Conservation (phyloP, 83 land plant genomes). For the Larix sibirica region DNA sequence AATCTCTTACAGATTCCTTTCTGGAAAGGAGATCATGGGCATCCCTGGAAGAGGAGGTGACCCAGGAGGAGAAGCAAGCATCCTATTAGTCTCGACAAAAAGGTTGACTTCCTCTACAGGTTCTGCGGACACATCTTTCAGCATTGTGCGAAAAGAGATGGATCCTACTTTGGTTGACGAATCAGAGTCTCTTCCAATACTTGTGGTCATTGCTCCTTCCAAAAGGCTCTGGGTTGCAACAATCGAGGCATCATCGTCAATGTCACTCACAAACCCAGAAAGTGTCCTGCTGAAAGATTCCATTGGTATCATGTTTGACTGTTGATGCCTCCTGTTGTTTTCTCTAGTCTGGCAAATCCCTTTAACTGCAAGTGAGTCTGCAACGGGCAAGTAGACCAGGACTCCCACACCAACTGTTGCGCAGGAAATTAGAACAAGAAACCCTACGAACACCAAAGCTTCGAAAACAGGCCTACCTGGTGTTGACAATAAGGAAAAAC, state of each 20-base stretch:
- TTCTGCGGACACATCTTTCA: constrained; percentile 26
- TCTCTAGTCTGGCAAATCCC: constrained; percentile 19
- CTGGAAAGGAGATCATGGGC: constrained; percentile 19
- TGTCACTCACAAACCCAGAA: constrained; percentile 25
- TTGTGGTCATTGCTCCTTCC: constrained; percentile 23
- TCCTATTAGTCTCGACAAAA: constrained; percentile 29
- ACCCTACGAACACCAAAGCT: constrained; percentile 63
- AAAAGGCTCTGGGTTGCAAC: constrained; percentile 51
- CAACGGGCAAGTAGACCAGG: constrained; percentile 85
- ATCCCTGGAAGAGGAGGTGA: constrained; percentile 33
- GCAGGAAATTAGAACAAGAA: constrained; percentile 69
- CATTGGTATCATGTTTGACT: constrained; percentile 16
- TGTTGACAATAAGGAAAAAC: constrained; percentile 72
- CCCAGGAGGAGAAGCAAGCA: constrained; percentile 35
- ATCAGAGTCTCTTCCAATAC: constrained; percentile 36
- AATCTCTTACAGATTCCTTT: constrained; percentile 13
- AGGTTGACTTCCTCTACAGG: constrained; percentile 43
- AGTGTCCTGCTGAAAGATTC: constrained; percentile 33
- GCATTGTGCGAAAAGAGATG: constrained; percentile 56
- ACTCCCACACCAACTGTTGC: constrained; percentile 66
- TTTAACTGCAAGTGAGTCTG: constrained; percentile 80
- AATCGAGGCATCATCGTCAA: constrained; percentile 37
- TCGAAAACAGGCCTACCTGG: constrained; percentile 58
- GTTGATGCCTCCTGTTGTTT: not conserved
- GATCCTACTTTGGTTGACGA: constrained; percentile 56